Evolutionary conservation across 106 monocot genomes (phyloP), one percentile per base, ranked within the genome.

Genomic region (Apostasia ramifera): DNA sequence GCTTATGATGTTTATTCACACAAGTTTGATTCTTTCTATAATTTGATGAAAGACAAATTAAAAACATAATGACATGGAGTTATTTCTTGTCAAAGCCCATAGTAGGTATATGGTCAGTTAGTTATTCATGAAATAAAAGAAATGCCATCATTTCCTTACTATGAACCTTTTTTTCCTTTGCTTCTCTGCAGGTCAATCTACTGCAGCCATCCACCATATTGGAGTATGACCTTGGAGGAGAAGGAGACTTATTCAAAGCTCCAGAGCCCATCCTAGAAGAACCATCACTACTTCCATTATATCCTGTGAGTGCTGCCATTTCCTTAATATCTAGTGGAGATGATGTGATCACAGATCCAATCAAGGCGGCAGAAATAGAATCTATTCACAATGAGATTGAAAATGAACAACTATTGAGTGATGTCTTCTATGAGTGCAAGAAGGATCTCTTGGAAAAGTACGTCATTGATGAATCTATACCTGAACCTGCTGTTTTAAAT

Each of bases 211-310:
- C 83, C 38, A 66, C 48, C 10, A 52, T 90, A 53, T 70, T 80
- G 45, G 85, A 81, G 51, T 85, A 90, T 63, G 75, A 90, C 42
- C 73, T 85, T 6, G 89, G 89, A 66, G 82, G 61, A 66, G 89
- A 89, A 79, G 89, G 85, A 63, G 89, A 90, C 63, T 66, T 90
- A 49, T 89, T 89, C 80, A 82, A 89, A 71, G 82, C 89, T 59
- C 80, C 89, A 42, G 85, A 89, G 63, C 80, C 89, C 47, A 82
- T 85, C 47, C 53, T 82, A 40, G 89, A 89, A 75, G 82, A 82
- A 50, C 1, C 64, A 2, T 72, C 74, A 44, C 10, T 62, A 10
- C 50, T 74, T 55, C 57, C 65, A 0, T 48, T 78, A 11, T 80
- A 83, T 75, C 74, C 75, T 13, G 14, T 89, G 54, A 56, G 74